Evolutionary conservation across 2,329 filamentous ascomycete genomes (phyloP), one percentile per base, ranked within the genome.

Genomic region (Aspergillus bombycis): DNA sequence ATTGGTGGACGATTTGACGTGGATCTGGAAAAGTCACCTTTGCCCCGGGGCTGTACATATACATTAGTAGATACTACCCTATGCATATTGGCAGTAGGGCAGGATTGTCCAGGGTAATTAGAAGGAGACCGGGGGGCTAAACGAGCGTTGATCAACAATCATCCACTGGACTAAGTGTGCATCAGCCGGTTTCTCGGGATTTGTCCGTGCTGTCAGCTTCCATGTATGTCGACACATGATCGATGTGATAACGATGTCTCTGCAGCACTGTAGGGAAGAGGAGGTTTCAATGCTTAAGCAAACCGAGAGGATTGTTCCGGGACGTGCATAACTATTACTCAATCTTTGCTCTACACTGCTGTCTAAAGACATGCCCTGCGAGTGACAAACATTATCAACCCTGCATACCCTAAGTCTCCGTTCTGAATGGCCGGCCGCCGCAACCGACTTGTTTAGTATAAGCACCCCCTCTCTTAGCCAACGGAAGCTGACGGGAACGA

Each of bases 401-500:
- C 21, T 55, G 52, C 52, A 55, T 23, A n/a, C n/a, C 11, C 32
- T 19, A n/a, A n/a, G 32, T 14, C 21, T 38, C 2, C 19, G 3
- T 12, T 26, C 32, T 55, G 19, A 36, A 28, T 55, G 34, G 52
- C 21, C 30, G 30, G 52, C 21, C 16, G 16, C 52, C 36, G 34
- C 52, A 55, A 55, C 52, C 52, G 52, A 21, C 52, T 55, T 36
- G 32, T 55, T 36, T 36, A n/a, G 52, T 54, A 54, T 38, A 38
- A 32, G 50, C 52, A n/a, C 12, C 30, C 14, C 14, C 12, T 55
- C n/a, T 19, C 21, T 34, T 38, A 28, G 34, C 11, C 21, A 38
- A 38, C 34, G 32, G 52, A 34, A 38, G 28, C 28, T 32, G 5
- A 32, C 28, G 48, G 28, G 19, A 32, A n/a, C 19, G 16, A 32